phyloP scores from a whole-genome alignment of 768 basidiomycete genomes.

The Macrolepiota dolichaula region DNA sequence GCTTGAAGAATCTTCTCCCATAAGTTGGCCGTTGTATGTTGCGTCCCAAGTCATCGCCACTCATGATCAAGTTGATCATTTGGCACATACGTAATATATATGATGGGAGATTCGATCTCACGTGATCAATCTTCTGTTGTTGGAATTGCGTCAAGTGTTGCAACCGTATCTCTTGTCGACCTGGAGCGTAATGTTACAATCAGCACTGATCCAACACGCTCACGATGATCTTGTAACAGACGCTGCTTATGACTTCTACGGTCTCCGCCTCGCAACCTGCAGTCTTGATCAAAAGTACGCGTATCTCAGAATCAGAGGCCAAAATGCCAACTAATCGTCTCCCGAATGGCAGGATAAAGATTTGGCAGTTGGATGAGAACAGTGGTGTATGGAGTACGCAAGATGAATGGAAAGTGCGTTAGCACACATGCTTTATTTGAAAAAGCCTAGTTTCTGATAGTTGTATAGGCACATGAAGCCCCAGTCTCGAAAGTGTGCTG shows the following conservation, averaged over 20 bases:
- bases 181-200: conserved; percentile 61
- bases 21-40: not conserved
- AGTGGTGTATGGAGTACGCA: conserved; percentile 75
- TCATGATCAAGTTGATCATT: no score
- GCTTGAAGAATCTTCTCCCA: not conserved
- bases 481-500: conserved; percentile 80
- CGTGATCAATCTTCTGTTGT: no score
- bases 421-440: not conserved
- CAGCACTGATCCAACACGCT: conserved; percentile 72
- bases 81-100: no score
- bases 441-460: not conserved
- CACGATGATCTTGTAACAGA: conserved; percentile 84
- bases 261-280: conserved; percentile 75
- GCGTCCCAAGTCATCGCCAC: no score
- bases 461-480: conserved; percentile 85
- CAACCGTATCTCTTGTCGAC: no score
- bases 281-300: conserved; percentile 75
- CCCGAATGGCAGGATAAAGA: conserved; percentile 60
- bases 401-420: conserved; percentile 86
- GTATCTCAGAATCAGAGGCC: not conserved
- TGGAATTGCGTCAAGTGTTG: no score
- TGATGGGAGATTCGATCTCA: no score
- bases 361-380: conserved; percentile 76
- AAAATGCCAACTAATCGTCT: not conserved
- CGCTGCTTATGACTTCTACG: conserved; percentile 89